Percentiles rank a stretch among this genome's conserved stretches.
Conservation (phyloP, 1,139 yeast genomes). For the Taphrina deformans region DNA sequence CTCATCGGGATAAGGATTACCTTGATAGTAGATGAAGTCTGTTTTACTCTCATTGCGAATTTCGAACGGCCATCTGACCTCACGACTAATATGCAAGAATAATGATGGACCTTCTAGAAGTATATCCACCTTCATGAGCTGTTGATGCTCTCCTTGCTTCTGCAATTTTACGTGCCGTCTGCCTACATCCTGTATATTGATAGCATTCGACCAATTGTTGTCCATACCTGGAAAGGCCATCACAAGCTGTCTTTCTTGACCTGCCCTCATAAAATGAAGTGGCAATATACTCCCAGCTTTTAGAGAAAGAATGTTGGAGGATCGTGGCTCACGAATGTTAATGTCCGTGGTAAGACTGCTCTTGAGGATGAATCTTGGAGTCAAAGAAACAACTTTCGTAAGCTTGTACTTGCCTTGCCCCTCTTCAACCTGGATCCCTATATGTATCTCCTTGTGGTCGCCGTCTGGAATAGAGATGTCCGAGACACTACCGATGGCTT, state of each 20-base stretch:
- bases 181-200: constrained; percentile 79
- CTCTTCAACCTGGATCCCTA: constrained; percentile 74
- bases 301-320: constrained; percentile 41
- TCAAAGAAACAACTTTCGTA: constrained; percentile 72
- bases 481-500: constrained; percentile 80
- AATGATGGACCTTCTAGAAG: constrained; percentile 77
- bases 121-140: constrained; percentile 69
- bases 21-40: constrained; percentile 82
- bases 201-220: constrained; percentile 84
- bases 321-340: constrained; percentile 60
- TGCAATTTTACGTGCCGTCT: constrained; percentile 70
- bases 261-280: constrained; percentile 59
- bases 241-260: constrained; percentile 56
- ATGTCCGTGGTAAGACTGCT: constrained; percentile 62
- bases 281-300: constrained; percentile 58
- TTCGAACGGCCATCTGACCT: constrained; percentile 89
- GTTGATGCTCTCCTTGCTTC: constrained; percentile 64
- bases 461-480: constrained; percentile 63
- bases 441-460: constrained; percentile 65
- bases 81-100: constrained; percentile 71
- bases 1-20: constrained; percentile 45
- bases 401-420: constrained; percentile 82
- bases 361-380: constrained; percentile 78
- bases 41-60: constrained; percentile 82
- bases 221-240: constrained; percentile 61